Conservation (phyloP, 73 alveolate species). For the Paramecium octaurelia region DNA sequence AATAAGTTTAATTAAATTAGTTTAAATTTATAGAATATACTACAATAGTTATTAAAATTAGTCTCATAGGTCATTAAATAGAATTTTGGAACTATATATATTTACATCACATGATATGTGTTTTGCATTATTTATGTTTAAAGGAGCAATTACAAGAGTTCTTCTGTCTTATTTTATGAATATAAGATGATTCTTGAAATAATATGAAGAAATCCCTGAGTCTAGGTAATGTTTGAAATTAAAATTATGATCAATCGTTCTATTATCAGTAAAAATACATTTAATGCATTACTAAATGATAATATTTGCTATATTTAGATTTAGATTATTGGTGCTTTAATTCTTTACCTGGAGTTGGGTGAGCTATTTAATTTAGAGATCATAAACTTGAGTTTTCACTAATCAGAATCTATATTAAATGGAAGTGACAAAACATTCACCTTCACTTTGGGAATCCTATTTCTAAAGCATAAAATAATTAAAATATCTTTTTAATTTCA, state of each 20-base stretch:
- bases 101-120: neutral
- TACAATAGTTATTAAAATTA: constrained; percentile 53
- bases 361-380: neutral
- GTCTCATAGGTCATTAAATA: neutral
- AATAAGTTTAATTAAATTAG: constrained; percentile 71
- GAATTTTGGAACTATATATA: constrained; percentile 45
- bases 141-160: neutral
- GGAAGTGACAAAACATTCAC: neutral
- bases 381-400: neutral
- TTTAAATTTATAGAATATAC: constrained; percentile 87
- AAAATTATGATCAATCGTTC: too few species aligned
- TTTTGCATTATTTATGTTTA: too few species aligned
- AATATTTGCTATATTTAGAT: neutral
- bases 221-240: neutral
- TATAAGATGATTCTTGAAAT: too few species aligned
- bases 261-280: neutral
- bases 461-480: neutral
- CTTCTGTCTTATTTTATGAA: too few species aligned
- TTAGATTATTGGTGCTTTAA: neutral
- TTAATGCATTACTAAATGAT: too few species aligned
- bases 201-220: too few species aligned
- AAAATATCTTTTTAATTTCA: neutral
- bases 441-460: neutral
- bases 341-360: neutral
- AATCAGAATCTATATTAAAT: neutral